Percentiles rank a stretch among this genome's conserved stretches.
Evolutionary conservation across 352 stramenopile species (phyloP).

Genomic region (Plasmopara muralis): DNA sequence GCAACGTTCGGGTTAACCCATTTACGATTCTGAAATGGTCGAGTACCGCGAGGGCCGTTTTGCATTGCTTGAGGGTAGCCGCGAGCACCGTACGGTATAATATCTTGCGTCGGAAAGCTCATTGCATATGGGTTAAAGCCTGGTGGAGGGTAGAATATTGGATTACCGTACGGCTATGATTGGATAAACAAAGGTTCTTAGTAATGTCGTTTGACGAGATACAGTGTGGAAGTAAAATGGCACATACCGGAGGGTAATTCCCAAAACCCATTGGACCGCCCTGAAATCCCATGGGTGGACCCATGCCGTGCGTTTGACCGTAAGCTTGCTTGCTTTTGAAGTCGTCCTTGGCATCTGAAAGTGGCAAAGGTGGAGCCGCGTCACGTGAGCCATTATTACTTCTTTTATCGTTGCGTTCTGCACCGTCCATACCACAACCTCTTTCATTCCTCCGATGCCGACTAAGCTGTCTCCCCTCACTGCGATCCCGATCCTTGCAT

Average conservation of each 20-base stretch:
- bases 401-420: slow-evolving; percentile 17
- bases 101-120: slow-evolving; percentile 58
- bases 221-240: not conserved
- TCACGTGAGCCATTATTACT: slow-evolving; percentile 22
- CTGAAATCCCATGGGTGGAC: slow-evolving; percentile 45
- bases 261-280: slow-evolving; percentile 61
- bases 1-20: slow-evolving; percentile 80
- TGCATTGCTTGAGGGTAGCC: slow-evolving; percentile 26
- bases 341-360: slow-evolving; percentile 19
- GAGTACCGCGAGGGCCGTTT: slow-evolving; percentile 31
- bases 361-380: slow-evolving; percentile 24
- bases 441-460: slow-evolving; percentile 20
- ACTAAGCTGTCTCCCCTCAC: slow-evolving; percentile 28
- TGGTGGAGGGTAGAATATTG: slow-evolving; percentile 71
- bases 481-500: slow-evolving; percentile 27
- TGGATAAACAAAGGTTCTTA: not conserved
- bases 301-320: slow-evolving; percentile 21
- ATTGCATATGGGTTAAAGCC: slow-evolving; percentile 72
- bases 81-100: slow-evolving; percentile 31
- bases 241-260: slow-evolving; percentile 51
- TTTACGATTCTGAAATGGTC: slow-evolving; percentile 72
- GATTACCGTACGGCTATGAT: slow-evolving; percentile 52
- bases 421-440: slow-evolving; percentile 25
- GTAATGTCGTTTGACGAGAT: not conserved
- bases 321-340: slow-evolving; percentile 22